Evolutionary conservation across 495 filamentous ascomycete genomes (phyloP).

Genomic region (Penicillium mononematosum): DNA sequence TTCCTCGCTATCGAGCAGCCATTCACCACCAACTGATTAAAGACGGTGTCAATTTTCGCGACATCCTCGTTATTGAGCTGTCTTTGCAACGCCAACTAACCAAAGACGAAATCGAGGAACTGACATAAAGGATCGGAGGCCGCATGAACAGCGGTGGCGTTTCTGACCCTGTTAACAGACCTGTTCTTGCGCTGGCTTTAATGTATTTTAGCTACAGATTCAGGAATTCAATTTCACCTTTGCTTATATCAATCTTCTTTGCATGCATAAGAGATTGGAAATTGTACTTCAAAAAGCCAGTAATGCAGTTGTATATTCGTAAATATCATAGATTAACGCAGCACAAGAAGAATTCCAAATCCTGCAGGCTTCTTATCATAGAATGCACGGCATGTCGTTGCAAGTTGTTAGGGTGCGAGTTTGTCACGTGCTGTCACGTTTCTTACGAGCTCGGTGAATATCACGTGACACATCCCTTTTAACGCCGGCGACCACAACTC

Average conservation of each 20-base stretch:
- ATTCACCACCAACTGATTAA: background rate
- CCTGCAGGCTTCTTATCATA: too few species aligned
- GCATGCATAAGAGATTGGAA: background rate
- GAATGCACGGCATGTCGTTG: background rate
- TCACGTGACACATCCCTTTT: background rate
- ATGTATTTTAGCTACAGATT: background rate
- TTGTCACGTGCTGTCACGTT: background rate
- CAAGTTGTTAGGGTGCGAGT: constrained; percentile 2
- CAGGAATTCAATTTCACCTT: background rate
- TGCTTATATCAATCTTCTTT: background rate
- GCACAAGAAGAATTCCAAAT: background rate
- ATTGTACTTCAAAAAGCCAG: background rate
- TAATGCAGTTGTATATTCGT: background rate
- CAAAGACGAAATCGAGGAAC: background rate
- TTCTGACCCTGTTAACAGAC: background rate
- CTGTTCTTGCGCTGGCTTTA: background rate
- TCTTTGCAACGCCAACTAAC: too few species aligned
- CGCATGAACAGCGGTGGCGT: background rate
- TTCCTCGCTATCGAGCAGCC: too few species aligned
- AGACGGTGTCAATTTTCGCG: background rate
- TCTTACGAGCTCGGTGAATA: background rate
- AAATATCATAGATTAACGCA: background rate
- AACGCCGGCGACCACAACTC: background rate
- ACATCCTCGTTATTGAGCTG: background rate
- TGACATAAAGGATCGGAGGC: background rate